Conservation (phyloP, 768 basidiomycete species). For the Ephemerocybe angulata region DNA sequence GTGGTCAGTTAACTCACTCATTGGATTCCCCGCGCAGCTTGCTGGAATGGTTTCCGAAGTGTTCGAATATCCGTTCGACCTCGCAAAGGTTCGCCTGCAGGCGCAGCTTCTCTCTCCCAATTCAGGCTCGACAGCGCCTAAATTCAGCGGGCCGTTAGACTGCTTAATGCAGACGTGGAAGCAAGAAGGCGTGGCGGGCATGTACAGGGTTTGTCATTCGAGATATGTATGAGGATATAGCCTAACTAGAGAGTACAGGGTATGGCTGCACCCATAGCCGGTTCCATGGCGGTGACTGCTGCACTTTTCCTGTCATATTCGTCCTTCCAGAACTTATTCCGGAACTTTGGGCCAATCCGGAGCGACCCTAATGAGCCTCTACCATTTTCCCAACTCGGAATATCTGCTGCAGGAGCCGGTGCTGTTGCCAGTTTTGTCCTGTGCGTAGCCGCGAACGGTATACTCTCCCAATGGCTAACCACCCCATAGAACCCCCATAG, state of each 20-base stretch:
- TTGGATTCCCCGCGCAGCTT: constrained; percentile 37
- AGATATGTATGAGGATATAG: too few relatives aligned
- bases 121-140: constrained; percentile 38
- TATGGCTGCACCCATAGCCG: constrained; percentile 84
- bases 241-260: constrained; percentile 47
- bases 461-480: constrained; percentile 3
- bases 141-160: constrained; percentile 82
- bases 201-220: constrained; percentile 75
- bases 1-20: background rate
- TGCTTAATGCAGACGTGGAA: constrained; percentile 79
- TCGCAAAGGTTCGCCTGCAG: constrained; percentile 92
- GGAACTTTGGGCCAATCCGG: constrained; percentile 20
- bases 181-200: constrained; percentile 76
- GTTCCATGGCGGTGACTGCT: constrained; percentile 92
- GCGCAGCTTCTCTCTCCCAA: constrained; percentile 74
- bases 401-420: constrained; percentile 88
- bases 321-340: constrained; percentile 63
- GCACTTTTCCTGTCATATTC: constrained; percentile 83
- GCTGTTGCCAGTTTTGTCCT: constrained; percentile 82
- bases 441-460: constrained; percentile 39
- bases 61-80: constrained; percentile 93
- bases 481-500: constrained; percentile 74
- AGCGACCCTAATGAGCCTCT: constrained; percentile 32
- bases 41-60: constrained; percentile 83
- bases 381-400: constrained; percentile 62